Conservation (phyloP, 208 protist genomes). For the Acanthamoeba divionensis region DNA sequence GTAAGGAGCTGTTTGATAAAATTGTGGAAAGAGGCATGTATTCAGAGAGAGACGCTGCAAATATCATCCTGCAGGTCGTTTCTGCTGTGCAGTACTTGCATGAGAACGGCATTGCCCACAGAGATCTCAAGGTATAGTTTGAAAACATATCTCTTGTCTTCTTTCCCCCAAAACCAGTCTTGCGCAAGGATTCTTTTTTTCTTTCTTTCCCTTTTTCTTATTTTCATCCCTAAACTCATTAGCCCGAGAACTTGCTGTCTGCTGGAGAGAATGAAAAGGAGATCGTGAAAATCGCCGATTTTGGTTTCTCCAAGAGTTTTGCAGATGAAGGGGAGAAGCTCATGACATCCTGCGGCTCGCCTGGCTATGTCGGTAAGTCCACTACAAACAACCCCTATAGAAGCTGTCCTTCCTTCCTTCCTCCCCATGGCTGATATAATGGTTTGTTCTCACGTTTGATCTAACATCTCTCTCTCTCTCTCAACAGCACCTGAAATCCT, state of each 20-base stretch:
- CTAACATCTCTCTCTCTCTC: not conserved
- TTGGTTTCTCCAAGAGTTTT: conserved; percentile 44
- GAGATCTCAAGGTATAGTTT: conserved; percentile 74
- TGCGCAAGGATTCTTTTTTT: no score
- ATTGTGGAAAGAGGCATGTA: conserved; percentile 75
- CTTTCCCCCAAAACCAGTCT: no score
- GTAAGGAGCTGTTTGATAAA: conserved; percentile 77
- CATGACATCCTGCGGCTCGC: conserved; percentile 75
- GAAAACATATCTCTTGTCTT: not conserved
- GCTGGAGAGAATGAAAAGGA: not conserved
- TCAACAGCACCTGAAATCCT: conserved; percentile 70
- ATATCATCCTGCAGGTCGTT: conserved; percentile 66
- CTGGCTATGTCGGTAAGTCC: conserved; percentile 71
- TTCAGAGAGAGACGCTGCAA: conserved; percentile 70
- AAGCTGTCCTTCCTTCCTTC: not conserved
- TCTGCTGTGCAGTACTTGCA: conserved; percentile 70
- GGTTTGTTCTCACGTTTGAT: not conserved
- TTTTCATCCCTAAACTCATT: not conserved
- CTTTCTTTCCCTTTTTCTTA: no score
- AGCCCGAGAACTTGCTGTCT: conserved; percentile 11
- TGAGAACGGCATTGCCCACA: conserved; percentile 65
- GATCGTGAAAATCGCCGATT: conserved; percentile 31
- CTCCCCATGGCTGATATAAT: not conserved
- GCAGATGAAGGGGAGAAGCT: conserved; percentile 49
- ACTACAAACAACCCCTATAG: no score